Percentiles rank a stretch among this genome's conserved stretches.
These are phyloP conservation scores for Oryza glaberrima DNA, from an alignment of 176 grass and related monocot species.

Conservation along the genomic window DNA sequence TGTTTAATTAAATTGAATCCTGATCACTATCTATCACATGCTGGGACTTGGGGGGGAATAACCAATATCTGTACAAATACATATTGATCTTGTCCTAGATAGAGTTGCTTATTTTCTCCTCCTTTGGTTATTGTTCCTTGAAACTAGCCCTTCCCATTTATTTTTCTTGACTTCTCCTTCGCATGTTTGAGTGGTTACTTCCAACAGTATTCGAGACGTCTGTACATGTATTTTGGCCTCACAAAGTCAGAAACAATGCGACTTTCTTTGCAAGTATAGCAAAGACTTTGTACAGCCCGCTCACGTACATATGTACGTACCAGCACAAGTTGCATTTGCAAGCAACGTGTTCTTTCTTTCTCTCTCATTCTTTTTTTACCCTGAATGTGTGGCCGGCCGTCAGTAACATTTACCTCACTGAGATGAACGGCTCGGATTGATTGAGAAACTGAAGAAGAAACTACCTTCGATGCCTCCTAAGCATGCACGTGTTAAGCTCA, in stretches of 20 bases:
- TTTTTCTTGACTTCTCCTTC: conserved; percentile 51
- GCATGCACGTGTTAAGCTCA: conserved; percentile 48
- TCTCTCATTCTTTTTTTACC: neutral
- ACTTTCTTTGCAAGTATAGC: conserved; percentile 52
- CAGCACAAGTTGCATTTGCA: conserved; percentile 35
- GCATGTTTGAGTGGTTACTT: conserved; percentile 38
- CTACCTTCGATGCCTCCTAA: conserved; percentile 30
- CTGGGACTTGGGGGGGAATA: neutral
- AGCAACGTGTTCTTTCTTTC: conserved; percentile 16
- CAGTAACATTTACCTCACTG: conserved; percentile 31
- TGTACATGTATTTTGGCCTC: conserved; percentile 42
- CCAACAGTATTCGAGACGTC: conserved; percentile 10
- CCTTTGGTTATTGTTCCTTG: conserved; percentile 34
- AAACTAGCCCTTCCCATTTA: conserved; percentile 41
- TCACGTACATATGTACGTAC: conserved; percentile 38
- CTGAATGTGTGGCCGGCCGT: conserved; percentile 12
- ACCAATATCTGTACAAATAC: conserved; percentile 8
- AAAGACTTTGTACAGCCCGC: conserved; percentile 49
- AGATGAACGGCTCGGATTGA: neutral
- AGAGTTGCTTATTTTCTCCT: conserved; percentile 12
- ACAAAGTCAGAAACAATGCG: conserved; percentile 42
- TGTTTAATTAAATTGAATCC: neutral
- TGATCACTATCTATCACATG: conserved; percentile 1
- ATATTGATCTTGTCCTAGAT: conserved; percentile 14
- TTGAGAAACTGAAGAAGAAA: neutral